Conservation (phyloP, 2,329 filamentous ascomycete species). For the Cladobotryum protrusum region DNA sequence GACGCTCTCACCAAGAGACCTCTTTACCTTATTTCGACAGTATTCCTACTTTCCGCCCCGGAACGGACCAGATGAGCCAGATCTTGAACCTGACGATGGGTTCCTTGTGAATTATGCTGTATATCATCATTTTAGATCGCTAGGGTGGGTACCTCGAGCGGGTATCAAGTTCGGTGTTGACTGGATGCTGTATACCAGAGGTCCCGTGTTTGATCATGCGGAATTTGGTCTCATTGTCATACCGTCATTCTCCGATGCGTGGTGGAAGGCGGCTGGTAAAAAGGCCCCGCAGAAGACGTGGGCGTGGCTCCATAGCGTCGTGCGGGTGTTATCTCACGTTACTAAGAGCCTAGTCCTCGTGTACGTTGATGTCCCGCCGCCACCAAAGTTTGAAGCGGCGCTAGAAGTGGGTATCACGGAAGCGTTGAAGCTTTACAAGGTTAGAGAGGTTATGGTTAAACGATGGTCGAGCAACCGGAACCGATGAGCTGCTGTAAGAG, state of each 20-base stretch:
- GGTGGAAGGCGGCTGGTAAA: slow-evolving; percentile 60
- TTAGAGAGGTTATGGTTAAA: slow-evolving; percentile 74
- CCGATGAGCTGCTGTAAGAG: slow-evolving; percentile 25
- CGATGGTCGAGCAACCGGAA: slow-evolving; percentile 82
- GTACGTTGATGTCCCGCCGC: slow-evolving; percentile 85
- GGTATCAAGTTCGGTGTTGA: slow-evolving; percentile 95
- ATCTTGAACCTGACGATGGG: slow-evolving; percentile 65
- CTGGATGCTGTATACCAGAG: slow-evolving; percentile 88
- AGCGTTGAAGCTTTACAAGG: slow-evolving; percentile 62
- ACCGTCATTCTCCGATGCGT: slow-evolving; percentile 69
- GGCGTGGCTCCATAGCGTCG: slow-evolving; percentile 84
- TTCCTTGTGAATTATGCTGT: slow-evolving; percentile 84
- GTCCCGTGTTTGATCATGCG: slow-evolving; percentile 89
- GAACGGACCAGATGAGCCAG: slow-evolving; percentile 24
- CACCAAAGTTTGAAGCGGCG: slow-evolving; percentile 41
- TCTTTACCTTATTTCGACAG: slow-evolving; percentile 62
- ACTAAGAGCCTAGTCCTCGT: slow-evolving; percentile 83
- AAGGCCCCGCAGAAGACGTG: slow-evolving; percentile 50
- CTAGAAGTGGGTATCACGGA: slow-evolving; percentile 51
- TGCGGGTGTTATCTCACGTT: slow-evolving; percentile 83
- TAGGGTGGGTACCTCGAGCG: slow-evolving; percentile 89
- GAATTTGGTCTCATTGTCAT: slow-evolving; percentile 85
- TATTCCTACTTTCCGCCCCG: slow-evolving; percentile 63
- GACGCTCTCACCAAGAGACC: slow-evolving; percentile 45
- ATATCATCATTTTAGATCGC: slow-evolving; percentile 92